Percentiles rank a stretch among this genome's conserved stretches.
These are phyloP conservation scores for Cryptococcus amylolentus DNA, from an alignment of 1,284 basidiomycete genomes.

Conservation along the genomic window DNA sequence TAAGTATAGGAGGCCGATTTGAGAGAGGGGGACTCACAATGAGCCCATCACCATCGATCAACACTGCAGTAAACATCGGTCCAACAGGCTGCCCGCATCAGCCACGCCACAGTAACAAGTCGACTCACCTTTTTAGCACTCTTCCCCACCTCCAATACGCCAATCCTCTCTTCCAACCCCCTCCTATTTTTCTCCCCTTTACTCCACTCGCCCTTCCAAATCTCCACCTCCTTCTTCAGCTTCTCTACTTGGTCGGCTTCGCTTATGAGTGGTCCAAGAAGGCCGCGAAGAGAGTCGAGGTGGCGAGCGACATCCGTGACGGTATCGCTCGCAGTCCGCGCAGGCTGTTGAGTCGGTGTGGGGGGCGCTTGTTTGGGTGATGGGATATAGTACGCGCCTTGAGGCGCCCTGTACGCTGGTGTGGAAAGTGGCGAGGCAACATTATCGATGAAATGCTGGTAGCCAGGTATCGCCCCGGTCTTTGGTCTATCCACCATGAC, in stretches of 20 bases:
- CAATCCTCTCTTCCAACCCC: slow-evolving; percentile 29
- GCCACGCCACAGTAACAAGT: neutral
- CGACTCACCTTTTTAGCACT: neutral
- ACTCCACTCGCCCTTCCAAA: slow-evolving; percentile 37
- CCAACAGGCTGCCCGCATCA: slow-evolving; percentile 8
- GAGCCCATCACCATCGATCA: slow-evolving; percentile 43
- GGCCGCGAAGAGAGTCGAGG: slow-evolving; percentile 20
- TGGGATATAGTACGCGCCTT: too few relatives aligned
- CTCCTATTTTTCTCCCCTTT: slow-evolving; percentile 31
- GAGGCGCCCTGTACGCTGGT: neutral
- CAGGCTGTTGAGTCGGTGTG: too few relatives aligned
- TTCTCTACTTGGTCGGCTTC: slow-evolving; percentile 33
- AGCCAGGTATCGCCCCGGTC: too few relatives aligned
- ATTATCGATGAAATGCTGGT: too few relatives aligned
- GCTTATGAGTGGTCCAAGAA: slow-evolving; percentile 25
- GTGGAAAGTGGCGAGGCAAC: too few relatives aligned
- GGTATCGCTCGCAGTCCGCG: too few relatives aligned
- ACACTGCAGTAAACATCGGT: slow-evolving; percentile 31
- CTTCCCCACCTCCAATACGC: slow-evolving; percentile 12
- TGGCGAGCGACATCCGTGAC: slow-evolving; percentile 13
- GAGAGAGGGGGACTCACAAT: slow-evolving; percentile 27
- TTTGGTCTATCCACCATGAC: too few relatives aligned
- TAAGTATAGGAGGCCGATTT: neutral
- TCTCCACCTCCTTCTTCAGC: slow-evolving; percentile 41
- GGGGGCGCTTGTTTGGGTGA: too few relatives aligned